These are phyloP conservation scores for Stemphylium beticola DNA, from an alignment of 2,329 filamentous ascomycete genomes.

Conservation along the genomic window DNA sequence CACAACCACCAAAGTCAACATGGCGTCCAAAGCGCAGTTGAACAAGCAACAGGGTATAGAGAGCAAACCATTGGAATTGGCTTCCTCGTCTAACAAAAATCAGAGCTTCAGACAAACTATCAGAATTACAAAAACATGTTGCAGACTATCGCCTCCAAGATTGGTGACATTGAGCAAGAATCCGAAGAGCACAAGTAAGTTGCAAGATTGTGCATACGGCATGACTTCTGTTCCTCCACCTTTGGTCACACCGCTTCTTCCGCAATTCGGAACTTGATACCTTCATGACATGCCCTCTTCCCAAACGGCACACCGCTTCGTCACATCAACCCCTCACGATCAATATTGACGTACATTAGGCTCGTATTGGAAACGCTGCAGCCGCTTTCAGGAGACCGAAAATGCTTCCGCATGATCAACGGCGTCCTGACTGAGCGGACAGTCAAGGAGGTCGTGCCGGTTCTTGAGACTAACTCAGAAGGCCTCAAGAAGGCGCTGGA, in stretches of 20 bases:
- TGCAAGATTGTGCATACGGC: not conserved
- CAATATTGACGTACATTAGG: slow-evolving; percentile 57
- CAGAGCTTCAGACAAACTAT: slow-evolving; percentile 82
- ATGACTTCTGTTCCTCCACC: not conserved
- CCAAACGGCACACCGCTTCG: slow-evolving; percentile 25
- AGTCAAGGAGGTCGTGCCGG: slow-evolving; percentile 88
- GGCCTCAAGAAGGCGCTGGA: slow-evolving; percentile 93
- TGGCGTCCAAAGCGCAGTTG: slow-evolving; percentile 60
- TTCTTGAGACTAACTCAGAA: slow-evolving; percentile 90
- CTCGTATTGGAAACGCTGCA: slow-evolving; percentile 91
- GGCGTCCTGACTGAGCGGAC: slow-evolving; percentile 94
- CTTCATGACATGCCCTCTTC: not conserved
- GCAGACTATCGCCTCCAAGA: slow-evolving; percentile 93
- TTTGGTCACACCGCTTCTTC: slow-evolving; percentile 6
- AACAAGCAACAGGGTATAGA: slow-evolving; percentile 75
- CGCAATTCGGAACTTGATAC: not conserved
- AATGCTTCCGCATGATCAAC: slow-evolving; percentile 99
- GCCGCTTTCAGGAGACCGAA: slow-evolving; percentile 82
- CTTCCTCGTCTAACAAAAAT: slow-evolving; percentile 11
- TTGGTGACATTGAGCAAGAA: slow-evolving; percentile 96
- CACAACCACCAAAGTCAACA: slow-evolving; percentile 38
- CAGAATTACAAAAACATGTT: slow-evolving; percentile 77
- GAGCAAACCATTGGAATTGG: not conserved
- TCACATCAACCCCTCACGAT: not conserved
- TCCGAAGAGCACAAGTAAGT: slow-evolving; percentile 96